Evolutionary conservation across 1,284 basidiomycete species (phyloP), one percentile per base, ranked within the genome.

Genomic region (Lignosus rhinocerotis): DNA sequence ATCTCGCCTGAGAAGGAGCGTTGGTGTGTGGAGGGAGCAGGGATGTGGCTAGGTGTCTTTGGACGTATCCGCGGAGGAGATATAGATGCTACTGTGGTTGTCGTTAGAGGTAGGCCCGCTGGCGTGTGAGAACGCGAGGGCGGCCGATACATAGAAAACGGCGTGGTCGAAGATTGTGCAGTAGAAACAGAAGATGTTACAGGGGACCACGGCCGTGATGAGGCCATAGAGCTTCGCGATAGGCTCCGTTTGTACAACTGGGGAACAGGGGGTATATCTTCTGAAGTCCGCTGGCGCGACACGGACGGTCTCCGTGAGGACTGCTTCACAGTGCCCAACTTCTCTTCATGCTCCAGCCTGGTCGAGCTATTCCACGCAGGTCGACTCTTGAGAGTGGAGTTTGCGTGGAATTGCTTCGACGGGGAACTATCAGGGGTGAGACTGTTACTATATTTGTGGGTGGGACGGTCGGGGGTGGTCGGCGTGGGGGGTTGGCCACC

Each of bases 181-280:
- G 87, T 90, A 9, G 88, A 90, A 66, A 25, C 25, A 25, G 90
- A 87, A 7, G 88, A 87, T 50, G 82, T 86, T 21, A 90, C 75
- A 32, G 88, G 90, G 11, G 90, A 90, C 87, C 88, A 92, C 36
- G 90, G 90, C 46, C 90, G 77, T 6, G 88, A 90, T 44, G 89
- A 90, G 16, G 85, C 80, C 80, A 90, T 85, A 16, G 89, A 92
- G 47, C 83, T 83, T 50, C 90, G 80, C 31, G 89, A 91, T 32
- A 84, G 65, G 72, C 89, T 91, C 59, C 86, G 78, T 59, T 80
- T 78, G 61, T 83, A 80, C 11, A 77, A 59, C 34, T 73, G 70
- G 34, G 79, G 83, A 46, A 80, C 76, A 43, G 80, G 77, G 31
- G 84, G 79, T 52, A 79, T 69, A 63, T 80, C 78, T 10, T 74